A percentile compares a stretch with the other conserved stretches of the same genome.
These are phyloP conservation scores for Backusella tarrabulga DNA, from an alignment of 192 early-diverging fungal species.

Conservation along the genomic window DNA sequence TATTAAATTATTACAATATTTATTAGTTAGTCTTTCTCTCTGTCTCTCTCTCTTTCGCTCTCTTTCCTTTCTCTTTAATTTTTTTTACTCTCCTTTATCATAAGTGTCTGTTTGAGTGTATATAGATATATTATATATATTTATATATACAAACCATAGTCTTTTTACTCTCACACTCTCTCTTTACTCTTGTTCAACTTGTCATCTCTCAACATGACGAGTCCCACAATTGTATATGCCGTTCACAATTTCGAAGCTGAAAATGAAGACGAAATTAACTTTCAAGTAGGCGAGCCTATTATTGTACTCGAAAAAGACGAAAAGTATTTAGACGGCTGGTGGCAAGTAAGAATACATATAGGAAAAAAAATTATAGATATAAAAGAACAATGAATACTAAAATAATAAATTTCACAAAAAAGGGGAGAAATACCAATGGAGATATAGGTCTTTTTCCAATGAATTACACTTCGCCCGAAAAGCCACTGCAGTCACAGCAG, in stretches of 20 bases:
- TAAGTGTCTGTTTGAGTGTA: background rate
- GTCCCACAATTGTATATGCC: constrained; percentile 50
- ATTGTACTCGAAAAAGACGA: constrained; percentile 76
- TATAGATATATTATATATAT: background rate
- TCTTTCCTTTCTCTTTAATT: background rate
- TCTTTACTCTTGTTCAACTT: background rate
- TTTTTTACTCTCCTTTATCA: background rate
- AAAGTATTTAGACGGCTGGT: constrained; percentile 76
- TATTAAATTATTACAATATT: background rate
- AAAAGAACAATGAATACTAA: background rate
- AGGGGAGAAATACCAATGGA: constrained; percentile 68
- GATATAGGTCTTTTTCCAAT: constrained; percentile 70
- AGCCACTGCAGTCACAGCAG: background rate
- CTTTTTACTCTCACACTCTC: background rate
- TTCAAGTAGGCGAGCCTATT: constrained; percentile 63
- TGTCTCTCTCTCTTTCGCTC: background rate
- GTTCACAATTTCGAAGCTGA: constrained; percentile 61
- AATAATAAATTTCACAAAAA: background rate
- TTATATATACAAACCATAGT: background rate
- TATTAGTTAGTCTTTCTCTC: background rate
- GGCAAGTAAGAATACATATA: constrained; percentile 54
- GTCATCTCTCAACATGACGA: constrained; percentile 20
- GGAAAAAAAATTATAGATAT: background rate
- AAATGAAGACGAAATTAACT: constrained; percentile 73
- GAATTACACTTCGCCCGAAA: constrained; percentile 53